These are phyloP conservation scores for Cucumis melo DNA, from an alignment of 306 rosid genomes.

Conservation along the genomic window DNA sequence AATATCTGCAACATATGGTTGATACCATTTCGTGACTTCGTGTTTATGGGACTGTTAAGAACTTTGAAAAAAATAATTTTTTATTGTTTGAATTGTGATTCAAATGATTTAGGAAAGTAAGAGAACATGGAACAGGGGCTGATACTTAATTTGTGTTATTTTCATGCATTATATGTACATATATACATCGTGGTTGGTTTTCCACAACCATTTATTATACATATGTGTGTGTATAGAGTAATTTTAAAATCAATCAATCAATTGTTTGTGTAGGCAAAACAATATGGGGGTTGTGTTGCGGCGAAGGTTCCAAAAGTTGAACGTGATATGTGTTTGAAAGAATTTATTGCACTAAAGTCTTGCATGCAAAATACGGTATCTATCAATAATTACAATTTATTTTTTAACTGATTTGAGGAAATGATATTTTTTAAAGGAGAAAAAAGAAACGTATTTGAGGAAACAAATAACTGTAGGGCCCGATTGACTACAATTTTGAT, in stretches of 20 bases:
- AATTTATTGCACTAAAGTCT: constrained; percentile 64
- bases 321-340: constrained; percentile 67
- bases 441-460: background rate
- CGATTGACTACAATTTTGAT: background rate
- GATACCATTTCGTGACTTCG: background rate
- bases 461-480: background rate
- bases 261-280: constrained; percentile 41
- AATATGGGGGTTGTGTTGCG: constrained; percentile 78
- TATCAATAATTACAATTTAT: background rate
- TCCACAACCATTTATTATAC: background rate
- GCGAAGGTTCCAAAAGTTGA: constrained; percentile 91
- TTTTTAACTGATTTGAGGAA: background rate
- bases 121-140: background rate
- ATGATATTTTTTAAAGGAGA: background rate
- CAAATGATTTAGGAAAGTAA: background rate
- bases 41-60: background rate
- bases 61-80: background rate
- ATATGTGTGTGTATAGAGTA: no score
- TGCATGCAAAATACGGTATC: constrained; percentile 83
- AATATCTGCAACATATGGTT: background rate
- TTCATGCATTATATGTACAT: no score
- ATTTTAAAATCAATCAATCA: no score
- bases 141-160: background rate
- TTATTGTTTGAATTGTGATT: background rate
- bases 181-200: background rate